Base-by-base conservation (phyloP, 352 stramenopile species). In the Ochromonadaceae sp. region DNA sequence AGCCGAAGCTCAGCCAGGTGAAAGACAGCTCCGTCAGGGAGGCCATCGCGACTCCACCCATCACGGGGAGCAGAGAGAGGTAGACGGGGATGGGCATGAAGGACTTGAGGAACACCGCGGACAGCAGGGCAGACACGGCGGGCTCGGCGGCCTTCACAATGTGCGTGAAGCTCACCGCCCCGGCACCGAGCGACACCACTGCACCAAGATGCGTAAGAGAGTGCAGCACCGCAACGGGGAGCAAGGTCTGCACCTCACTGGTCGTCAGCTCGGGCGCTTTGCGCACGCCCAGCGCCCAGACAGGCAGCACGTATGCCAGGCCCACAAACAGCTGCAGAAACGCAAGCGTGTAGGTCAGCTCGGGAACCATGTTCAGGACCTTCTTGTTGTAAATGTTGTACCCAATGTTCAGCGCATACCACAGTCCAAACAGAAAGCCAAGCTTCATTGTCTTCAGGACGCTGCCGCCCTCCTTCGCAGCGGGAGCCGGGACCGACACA, bases 21-120 rank as follows among this genome's bases (percentile, higher is more conserved):
- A 89, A 88, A 44, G 74, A 81, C 43, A 90, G 75, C 72, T 90
- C 82, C 70, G 88, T 90, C 68, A 90, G 81, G 34, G 80, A 87
- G 9, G 82, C 82, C 59, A 90, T 81, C 22, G 73, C 80, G 39
- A 90, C 82, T 60, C 82, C 82, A 47, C 72, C 79, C 65, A 90
- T 87, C 63, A 88, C 85, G 52, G 82, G 82, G 31, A 88, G 70
- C 31, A 88, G 74, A 44, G 79, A 86, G 14, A 76, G 53, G 69
- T 88, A 88, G 10, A 86, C 79, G 55, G 75, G 77, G 22, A 78
- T 31, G 28, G 79, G 75, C 30, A 89, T 75, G 60, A 86, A 69
- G 70, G 87, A 72, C 52, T 77, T 77, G 31, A 89, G 70, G 55
- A 89, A 74, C 34, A 85, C 44, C 14, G 74, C 74, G 31, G 66